Conservation (phyloP, 2,329 filamentous ascomycete genomes). For the Trichoderma atroviride region DNA sequence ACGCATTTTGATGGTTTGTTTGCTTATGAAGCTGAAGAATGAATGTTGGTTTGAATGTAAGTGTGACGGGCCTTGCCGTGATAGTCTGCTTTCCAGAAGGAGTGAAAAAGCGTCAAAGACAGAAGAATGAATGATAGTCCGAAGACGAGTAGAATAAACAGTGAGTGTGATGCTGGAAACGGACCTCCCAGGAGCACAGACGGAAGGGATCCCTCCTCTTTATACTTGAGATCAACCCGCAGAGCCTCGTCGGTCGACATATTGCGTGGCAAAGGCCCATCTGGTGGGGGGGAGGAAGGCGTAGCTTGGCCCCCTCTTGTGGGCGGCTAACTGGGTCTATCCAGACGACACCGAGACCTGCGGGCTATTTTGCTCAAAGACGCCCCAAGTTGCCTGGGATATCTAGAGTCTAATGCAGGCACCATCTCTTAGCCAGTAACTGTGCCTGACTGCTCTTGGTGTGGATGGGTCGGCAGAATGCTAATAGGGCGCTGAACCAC, state of each 20-base stretch:
- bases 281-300: slow-evolving; percentile 6
- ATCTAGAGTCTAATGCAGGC: slow-evolving; percentile 15
- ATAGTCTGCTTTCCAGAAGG: slow-evolving; percentile 25
- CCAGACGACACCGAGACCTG: not conserved
- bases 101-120: slow-evolving; percentile 22
- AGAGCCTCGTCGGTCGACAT: not conserved
- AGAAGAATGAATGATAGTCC: slow-evolving; percentile 26
- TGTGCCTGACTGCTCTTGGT: slow-evolving; percentile 9
- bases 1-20: slow-evolving; percentile 52
- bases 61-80: slow-evolving; percentile 24
- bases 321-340: slow-evolving; percentile 18
- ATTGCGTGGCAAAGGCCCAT: slow-evolving; percentile 21
- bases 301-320: not conserved
- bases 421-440: slow-evolving; percentile 12
- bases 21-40: slow-evolving; percentile 21
- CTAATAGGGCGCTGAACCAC: not conserved
- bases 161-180: slow-evolving; percentile 18
- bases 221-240: slow-evolving; percentile 15
- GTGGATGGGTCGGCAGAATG: slow-evolving; percentile 17
- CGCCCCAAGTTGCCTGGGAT: not conserved
- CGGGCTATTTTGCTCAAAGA: not conserved
- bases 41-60: slow-evolving; percentile 18
- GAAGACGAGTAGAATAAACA: slow-evolving; percentile 24
- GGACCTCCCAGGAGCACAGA: not conserved
- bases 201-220: slow-evolving; percentile 9